Conservation (phyloP, 2,329 filamentous ascomycete genomes). For the Diaporthe longicolla region DNA sequence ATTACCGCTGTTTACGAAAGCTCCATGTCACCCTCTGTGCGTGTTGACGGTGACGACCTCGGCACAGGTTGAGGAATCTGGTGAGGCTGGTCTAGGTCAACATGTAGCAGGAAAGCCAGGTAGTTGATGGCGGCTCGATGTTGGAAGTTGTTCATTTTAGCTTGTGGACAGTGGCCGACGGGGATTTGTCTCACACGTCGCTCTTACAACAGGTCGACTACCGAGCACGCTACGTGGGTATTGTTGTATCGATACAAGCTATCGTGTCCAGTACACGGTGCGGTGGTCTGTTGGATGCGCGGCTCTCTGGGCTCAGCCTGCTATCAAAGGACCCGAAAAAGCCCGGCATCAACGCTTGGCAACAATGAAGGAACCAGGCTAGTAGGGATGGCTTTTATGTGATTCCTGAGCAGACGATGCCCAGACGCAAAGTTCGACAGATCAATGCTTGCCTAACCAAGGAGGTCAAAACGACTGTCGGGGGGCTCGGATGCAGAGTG, state of each 20-base stretch:
- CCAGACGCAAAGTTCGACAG: background rate
- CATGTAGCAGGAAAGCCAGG: background rate
- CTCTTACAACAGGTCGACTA: background rate
- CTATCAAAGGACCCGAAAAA: slow-evolving; percentile 19
- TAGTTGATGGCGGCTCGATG: background rate
- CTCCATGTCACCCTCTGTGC: background rate
- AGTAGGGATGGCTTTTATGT: slow-evolving; percentile 16
- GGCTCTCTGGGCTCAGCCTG: background rate
- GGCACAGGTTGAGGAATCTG: too few relatives aligned
- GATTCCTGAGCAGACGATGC: background rate
- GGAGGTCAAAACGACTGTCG: background rate
- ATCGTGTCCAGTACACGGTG: background rate
- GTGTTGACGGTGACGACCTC: background rate
- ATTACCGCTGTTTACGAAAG: background rate
- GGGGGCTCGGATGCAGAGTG: background rate
- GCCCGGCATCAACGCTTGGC: slow-evolving; percentile 21
- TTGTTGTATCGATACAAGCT: background rate
- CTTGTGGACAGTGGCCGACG: background rate
- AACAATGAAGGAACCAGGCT: slow-evolving; percentile 11
- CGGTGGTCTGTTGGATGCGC: background rate
- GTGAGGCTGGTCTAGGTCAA: background rate
- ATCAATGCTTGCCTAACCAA: background rate
- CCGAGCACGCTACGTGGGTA: background rate
- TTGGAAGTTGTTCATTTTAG: background rate
- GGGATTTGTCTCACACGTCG: too few relatives aligned